These are phyloP conservation scores for Pseudocercospora fuligena DNA, from an alignment of 2,329 filamentous ascomycete genomes.

Conservation along the genomic window DNA sequence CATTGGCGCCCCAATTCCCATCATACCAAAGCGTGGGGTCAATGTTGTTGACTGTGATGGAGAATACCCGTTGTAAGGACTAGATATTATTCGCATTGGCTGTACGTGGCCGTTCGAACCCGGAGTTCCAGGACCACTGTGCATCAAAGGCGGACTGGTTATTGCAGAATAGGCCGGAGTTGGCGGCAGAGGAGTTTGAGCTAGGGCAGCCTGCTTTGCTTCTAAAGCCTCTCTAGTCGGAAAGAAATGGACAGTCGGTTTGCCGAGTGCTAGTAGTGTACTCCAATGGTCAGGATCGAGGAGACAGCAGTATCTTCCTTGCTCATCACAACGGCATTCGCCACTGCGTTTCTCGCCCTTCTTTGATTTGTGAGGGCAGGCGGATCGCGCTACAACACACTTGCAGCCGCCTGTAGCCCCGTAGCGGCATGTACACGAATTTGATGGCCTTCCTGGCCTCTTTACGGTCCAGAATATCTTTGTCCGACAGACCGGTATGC, in stretches of 20 bases:
- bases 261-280: slow-evolving; percentile 35
- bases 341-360: slow-evolving; percentile 42
- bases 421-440: slow-evolving; percentile 42
- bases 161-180: slow-evolving; percentile 27
- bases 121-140: slow-evolving; percentile 28
- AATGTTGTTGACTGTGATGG: slow-evolving; percentile 22
- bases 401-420: slow-evolving; percentile 40
- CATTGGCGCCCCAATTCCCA: slow-evolving; percentile 38
- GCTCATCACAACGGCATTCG: slow-evolving; percentile 42
- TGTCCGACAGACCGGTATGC: slow-evolving; percentile 41
- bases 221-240: slow-evolving; percentile 36
- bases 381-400: slow-evolving; percentile 40
- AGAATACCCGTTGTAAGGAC: slow-evolving; percentile 23
- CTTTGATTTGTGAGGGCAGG: slow-evolving; percentile 42
- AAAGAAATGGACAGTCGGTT: slow-evolving; percentile 39
- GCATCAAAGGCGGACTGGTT: slow-evolving; percentile 17
- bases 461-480: slow-evolving; percentile 45
- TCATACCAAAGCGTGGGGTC: slow-evolving; percentile 39
- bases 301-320: slow-evolving; percentile 41
- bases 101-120: slow-evolving; percentile 15
- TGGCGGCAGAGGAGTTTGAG: slow-evolving; percentile 23
- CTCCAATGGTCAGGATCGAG: slow-evolving; percentile 41
- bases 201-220: slow-evolving; percentile 24
- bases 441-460: slow-evolving; percentile 41
- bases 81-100: slow-evolving; percentile 22